phyloP scores from a whole-genome alignment of 371 early-diverging fungal species.

The Circinella minor region DNA sequence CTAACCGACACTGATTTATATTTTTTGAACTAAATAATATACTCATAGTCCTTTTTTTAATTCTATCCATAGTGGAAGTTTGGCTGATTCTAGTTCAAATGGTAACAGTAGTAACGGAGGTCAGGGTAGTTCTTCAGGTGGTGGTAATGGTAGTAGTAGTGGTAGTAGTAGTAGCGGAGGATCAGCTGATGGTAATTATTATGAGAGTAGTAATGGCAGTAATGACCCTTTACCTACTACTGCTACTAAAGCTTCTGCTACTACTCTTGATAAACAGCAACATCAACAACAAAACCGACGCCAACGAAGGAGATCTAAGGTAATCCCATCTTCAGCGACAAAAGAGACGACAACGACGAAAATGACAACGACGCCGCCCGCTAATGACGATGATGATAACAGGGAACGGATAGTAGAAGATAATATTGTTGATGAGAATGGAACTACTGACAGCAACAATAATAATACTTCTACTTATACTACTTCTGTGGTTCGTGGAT shows the following conservation, averaged over 20 bases:
- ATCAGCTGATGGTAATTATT: slow-evolving; percentile 24
- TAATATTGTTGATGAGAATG: too few species aligned
- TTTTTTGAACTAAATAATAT: neutral
- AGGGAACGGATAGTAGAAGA: too few species aligned
- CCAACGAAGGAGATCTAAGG: too few species aligned
- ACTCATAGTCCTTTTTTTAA: neutral
- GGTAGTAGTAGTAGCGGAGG: slow-evolving; percentile 18
- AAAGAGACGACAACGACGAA: neutral
- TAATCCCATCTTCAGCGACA: too few species aligned
- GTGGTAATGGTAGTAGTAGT: slow-evolving; percentile 18
- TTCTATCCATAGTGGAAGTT: slow-evolving; percentile 23
- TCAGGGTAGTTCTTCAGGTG: slow-evolving; percentile 33
- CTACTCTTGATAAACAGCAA: too few species aligned
- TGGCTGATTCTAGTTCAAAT: slow-evolving; percentile 47
- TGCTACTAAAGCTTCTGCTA: too few species aligned
- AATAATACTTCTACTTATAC: too few species aligned
- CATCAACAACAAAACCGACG: too few species aligned
- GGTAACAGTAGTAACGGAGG: slow-evolving; percentile 35
- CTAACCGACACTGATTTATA: too few species aligned
- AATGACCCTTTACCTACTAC: too few species aligned
- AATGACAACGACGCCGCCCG: neutral
- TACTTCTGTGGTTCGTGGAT: slow-evolving; percentile 15
- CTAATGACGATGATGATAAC: slow-evolving; percentile 2
- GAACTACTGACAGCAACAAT: too few species aligned
- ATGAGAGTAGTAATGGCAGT: slow-evolving; percentile 6